Percentiles rank a stretch among this genome's conserved stretches.
Conservation (phyloP, 768 basidiomycete genomes). For the Daedaleopsis nitida region DNA sequence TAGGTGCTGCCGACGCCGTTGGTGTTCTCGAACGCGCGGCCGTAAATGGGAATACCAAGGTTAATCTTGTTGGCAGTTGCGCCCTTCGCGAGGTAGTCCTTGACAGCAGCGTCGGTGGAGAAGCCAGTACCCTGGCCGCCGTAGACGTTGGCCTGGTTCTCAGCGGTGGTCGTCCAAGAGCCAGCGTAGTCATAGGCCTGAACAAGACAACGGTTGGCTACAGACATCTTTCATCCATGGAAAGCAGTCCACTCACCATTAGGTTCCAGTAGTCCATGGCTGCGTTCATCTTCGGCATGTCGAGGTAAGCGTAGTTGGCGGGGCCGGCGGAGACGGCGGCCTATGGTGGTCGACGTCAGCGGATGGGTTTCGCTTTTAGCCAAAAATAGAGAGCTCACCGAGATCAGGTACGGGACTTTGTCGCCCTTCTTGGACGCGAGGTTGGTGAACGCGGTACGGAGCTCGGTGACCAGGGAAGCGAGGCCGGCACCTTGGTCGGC, state of each 20-base stretch:
- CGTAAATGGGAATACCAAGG: conserved; percentile 82
- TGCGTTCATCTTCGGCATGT: conserved; percentile 62
- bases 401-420: conserved; percentile 56
- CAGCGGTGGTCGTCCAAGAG: conserved; percentile 59
- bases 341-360: conserved; percentile 19
- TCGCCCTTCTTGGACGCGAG: conserved; percentile 65
- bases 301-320: conserved; percentile 58
- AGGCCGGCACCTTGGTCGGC: conserved; percentile 64
- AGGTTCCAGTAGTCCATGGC: conserved; percentile 79
- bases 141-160: conserved; percentile 69
- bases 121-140: conserved; percentile 62
- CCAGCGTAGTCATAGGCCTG: conserved; percentile 80
- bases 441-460: conserved; percentile 63
- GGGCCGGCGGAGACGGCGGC: conserved; percentile 67
- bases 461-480: conserved; percentile 61
- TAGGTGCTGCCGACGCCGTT: conserved; percentile 66
- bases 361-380: background rate
- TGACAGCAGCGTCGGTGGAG: conserved; percentile 67
- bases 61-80: conserved; percentile 67
- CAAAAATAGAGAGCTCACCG: conserved; percentile 31
- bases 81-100: conserved; percentile 60
- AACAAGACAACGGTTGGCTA: background rate
- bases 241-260: conserved; percentile 51
- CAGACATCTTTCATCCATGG: background rate
- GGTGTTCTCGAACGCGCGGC: conserved; percentile 75